Evolutionary conservation across 2,329 filamentous ascomycete genomes (phyloP).

Genomic region (Reticulascus tulasneorum): DNA sequence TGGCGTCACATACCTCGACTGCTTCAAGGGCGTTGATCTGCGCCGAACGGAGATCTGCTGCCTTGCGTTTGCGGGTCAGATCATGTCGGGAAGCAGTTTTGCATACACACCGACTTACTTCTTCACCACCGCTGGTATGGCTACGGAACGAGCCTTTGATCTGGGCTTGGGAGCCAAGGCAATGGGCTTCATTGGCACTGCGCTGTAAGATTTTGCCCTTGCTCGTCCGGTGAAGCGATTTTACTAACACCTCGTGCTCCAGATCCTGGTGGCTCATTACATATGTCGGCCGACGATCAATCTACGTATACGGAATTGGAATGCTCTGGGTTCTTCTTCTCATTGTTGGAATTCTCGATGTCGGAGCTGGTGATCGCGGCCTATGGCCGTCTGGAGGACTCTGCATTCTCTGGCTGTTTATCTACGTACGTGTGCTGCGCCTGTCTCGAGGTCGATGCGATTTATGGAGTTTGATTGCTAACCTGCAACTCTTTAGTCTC

Average conservation of each 20-base stretch:
- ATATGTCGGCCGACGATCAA: constrained; percentile 34
- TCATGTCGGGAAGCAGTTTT: constrained; percentile 33
- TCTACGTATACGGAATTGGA: constrained; percentile 36
- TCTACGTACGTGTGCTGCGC: constrained; percentile 22
- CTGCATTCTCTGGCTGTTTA: constrained; percentile 38
- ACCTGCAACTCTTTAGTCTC: constrained; percentile 20
- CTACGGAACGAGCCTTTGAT: constrained; percentile 31
- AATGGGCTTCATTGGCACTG: constrained; percentile 33
- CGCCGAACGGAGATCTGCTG: constrained; percentile 41
- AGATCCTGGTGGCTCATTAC: constrained; percentile 40
- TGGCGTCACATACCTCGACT: constrained; percentile 41
- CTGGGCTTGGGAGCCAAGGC: constrained; percentile 37
- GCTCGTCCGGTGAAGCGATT: too few relatives aligned
- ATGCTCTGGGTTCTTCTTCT: constrained; percentile 34
- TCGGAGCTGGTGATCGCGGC: constrained; percentile 31
- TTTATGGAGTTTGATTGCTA: background rate
- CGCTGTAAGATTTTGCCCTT: constrained; percentile 14
- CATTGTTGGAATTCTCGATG: constrained; percentile 35
- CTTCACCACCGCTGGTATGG: constrained; percentile 40
- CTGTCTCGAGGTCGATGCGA: too few relatives aligned
- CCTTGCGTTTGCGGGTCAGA: constrained; percentile 35
- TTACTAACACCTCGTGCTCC: constrained; percentile 34
- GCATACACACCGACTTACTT: constrained; percentile 42
- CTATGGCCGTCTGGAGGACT: constrained; percentile 37
- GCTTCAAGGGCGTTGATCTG: constrained; percentile 41